Conservation (phyloP, 345 rosid genomes). For the Clarkia xantiana region DNA sequence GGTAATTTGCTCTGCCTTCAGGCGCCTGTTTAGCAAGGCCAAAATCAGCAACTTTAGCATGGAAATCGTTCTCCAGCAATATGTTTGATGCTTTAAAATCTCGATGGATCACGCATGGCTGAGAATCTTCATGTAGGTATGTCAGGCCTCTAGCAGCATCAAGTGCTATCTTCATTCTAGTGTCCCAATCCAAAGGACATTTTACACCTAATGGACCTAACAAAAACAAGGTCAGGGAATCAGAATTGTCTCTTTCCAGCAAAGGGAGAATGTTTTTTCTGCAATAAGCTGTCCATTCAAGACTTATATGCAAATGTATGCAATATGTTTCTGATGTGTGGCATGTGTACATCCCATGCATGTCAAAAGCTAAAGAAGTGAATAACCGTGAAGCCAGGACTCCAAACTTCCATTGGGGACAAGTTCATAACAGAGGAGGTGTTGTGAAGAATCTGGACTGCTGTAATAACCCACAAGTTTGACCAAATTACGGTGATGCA, state of each 20-base stretch:
- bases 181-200: slow-evolving; percentile 94
- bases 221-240: slow-evolving; percentile 14
- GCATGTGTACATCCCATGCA: too few species aligned
- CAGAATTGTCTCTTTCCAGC: background rate
- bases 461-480: slow-evolving; percentile 95
- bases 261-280: too few species aligned
- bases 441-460: slow-evolving; percentile 77
- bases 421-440: slow-evolving; percentile 91
- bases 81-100: slow-evolving; percentile 98
- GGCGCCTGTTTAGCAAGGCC: slow-evolving; percentile 99
- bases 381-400: slow-evolving; percentile 93
- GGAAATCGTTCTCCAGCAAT: slow-evolving; percentile 83
- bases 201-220: slow-evolving; percentile 83
- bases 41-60: slow-evolving; percentile 97
- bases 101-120: slow-evolving; percentile 94
- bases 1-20: slow-evolving; percentile 89
- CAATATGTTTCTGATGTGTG: too few species aligned
- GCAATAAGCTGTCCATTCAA: too few species aligned
- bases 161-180: slow-evolving; percentile 97
- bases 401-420: slow-evolving; percentile 97
- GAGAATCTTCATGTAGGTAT: slow-evolving; percentile 95
- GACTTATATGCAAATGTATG: too few species aligned
- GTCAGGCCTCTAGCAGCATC: slow-evolving; percentile 99
- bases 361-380: background rate
- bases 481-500: slow-evolving; percentile 99